Evolutionary conservation across 225 moss, liverwort and hornwort genomes (phyloP).

Genomic region (Climacium dendroides): DNA sequence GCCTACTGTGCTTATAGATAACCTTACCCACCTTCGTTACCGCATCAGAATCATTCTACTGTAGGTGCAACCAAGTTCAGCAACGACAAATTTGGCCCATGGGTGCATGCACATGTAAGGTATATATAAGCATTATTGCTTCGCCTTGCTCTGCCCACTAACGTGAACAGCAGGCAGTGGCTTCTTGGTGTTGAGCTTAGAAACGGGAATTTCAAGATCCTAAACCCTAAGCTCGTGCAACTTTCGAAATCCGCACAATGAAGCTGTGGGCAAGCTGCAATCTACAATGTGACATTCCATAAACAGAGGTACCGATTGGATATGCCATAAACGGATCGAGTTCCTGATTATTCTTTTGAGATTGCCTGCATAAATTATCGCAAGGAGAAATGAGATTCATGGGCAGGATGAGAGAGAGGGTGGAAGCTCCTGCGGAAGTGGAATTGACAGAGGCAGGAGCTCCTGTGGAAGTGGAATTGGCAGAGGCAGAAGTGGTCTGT

Average conservation of each 20-base stretch:
- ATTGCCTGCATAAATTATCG: not conserved
- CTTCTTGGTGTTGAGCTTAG: not conserved
- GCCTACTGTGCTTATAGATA: not conserved
- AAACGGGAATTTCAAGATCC: not conserved
- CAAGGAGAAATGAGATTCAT: not conserved
- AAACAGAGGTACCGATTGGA: not conserved
- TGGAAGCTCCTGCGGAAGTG: not conserved
- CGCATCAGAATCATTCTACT: not conserved
- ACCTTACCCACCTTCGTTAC: not conserved
- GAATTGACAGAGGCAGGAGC: not conserved
- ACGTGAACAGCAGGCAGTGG: not conserved
- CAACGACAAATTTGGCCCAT: not conserved
- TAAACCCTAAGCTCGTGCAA: not conserved
- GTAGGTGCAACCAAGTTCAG: not conserved
- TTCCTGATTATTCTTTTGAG: not conserved
- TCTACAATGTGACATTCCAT: not conserved
- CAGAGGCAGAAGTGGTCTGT: not conserved
- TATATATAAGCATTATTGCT: not conserved
- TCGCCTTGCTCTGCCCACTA: not conserved
- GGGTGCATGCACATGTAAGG: not conserved
- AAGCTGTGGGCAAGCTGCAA: not conserved
- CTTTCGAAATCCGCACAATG: not conserved
- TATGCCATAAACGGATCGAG: not conserved
- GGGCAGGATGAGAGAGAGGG: not conserved
- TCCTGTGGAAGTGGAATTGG: not conserved